A percentile compares a stretch with the other conserved stretches of the same genome.
phyloP scores from a whole-genome alignment of 139 green algal genomes.

The Chara braunii region DNA sequence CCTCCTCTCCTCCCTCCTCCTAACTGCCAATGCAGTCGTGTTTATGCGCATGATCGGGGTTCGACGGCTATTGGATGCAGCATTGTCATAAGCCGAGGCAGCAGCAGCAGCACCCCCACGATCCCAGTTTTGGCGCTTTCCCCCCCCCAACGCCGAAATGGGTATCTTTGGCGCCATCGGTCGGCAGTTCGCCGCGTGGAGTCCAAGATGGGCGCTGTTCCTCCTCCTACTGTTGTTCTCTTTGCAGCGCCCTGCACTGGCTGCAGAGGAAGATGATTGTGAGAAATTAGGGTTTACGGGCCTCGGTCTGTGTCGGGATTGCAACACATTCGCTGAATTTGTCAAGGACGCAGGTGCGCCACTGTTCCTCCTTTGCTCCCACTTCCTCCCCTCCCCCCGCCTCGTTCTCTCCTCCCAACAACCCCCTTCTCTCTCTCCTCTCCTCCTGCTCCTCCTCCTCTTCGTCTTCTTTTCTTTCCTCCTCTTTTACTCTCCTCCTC shows the following conservation, averaged over 20 bases:
- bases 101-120: background rate
- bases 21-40: too few species aligned
- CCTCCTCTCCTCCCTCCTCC: background rate
- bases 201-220: background rate
- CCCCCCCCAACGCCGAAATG: background rate
- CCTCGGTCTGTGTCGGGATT: slow-evolving; percentile 15
- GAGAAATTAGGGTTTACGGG: slow-evolving; percentile 16
- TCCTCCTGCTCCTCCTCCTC: too few species aligned
- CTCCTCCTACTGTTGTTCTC: background rate
- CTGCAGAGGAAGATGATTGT: background rate
- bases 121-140: background rate
- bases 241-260: background rate
- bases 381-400: too few species aligned
- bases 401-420: too few species aligned
- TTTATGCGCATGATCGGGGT: background rate
- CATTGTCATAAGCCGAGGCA: background rate
- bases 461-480: too few species aligned
- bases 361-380: background rate
- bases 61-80: background rate
- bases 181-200: background rate
- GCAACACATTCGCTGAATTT: slow-evolving; percentile 7
- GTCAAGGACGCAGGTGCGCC: slow-evolving; percentile 21
- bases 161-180: background rate
- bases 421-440: too few species aligned
- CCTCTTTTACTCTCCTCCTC: too few species aligned